A percentile compares a stretch with the other conserved stretches of the same genome.
Evolutionary conservation across 2,329 filamentous ascomycete species (phyloP).

Genomic region (Cryphonectria nitschkei): DNA sequence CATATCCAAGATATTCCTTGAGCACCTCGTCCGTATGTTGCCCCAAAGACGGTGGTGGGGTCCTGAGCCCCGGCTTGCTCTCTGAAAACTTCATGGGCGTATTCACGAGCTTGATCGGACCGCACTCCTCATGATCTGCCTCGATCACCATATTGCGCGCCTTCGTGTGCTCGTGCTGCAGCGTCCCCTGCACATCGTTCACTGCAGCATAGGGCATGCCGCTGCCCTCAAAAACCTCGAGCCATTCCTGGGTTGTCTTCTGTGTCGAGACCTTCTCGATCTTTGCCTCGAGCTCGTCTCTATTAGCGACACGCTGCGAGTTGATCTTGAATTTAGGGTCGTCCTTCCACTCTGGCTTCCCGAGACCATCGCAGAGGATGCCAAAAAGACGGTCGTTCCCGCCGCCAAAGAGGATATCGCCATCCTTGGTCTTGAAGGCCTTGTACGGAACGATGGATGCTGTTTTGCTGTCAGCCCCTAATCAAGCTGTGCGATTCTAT

Average conservation of each 20-base stretch:
- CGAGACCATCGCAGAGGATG: constrained; percentile 64
- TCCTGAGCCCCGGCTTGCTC: constrained; percentile 74
- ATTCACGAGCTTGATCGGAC: constrained; percentile 86
- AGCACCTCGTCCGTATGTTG: constrained; percentile 85
- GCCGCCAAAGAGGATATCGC: constrained; percentile 71
- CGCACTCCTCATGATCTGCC: constrained; percentile 80
- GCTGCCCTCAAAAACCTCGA: constrained; percentile 82
- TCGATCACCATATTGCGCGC: constrained; percentile 90
- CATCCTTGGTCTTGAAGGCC: constrained; percentile 75
- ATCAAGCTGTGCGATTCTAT: not conserved
- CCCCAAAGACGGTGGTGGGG: constrained; percentile 80
- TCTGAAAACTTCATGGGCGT: constrained; percentile 94
- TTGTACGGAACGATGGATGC: constrained; percentile 97
- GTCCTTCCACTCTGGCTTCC: constrained; percentile 61
- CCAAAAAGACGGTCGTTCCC: constrained; percentile 74
- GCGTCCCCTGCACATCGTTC: constrained; percentile 85
- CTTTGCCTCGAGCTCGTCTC: constrained; percentile 73
- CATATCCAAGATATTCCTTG: constrained; percentile 63
- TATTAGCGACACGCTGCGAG: constrained; percentile 67
- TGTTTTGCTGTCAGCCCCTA: constrained; percentile 39
- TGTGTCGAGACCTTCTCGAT: constrained; percentile 77
- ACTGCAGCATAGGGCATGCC: constrained; percentile 93
- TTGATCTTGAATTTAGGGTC: constrained; percentile 66
- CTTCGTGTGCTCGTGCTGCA: constrained; percentile 82
- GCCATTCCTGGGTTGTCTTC: constrained; percentile 86